phyloP scores from a whole-genome alignment of 2,329 filamentous ascomycete species.

The Lasiodiplodia hormozganensis region DNA sequence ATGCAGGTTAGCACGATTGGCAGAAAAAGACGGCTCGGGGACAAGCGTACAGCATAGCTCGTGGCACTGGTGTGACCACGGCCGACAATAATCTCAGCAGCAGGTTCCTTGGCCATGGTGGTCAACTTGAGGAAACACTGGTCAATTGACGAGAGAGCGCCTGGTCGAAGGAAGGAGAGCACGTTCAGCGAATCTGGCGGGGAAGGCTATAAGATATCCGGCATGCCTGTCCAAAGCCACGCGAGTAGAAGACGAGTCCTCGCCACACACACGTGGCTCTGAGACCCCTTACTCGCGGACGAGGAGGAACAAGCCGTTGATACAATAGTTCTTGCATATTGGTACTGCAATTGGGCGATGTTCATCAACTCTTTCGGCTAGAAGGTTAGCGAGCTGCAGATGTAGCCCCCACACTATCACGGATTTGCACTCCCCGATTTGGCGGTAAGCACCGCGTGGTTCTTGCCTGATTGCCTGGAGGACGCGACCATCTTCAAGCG shows the following conservation, averaged over 20 bases:
- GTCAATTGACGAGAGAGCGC: not conserved
- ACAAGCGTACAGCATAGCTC: not conserved
- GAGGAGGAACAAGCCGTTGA: not conserved
- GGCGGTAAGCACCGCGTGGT: not conserved
- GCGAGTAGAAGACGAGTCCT: not conserved
- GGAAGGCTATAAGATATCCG: constrained; percentile 4
- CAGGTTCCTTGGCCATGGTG: not conserved
- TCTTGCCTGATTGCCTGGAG: not conserved
- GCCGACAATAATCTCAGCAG: not conserved
- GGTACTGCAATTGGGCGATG: not conserved
- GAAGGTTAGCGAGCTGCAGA: not conserved
- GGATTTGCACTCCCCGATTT: not conserved
- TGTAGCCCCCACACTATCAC: not conserved
- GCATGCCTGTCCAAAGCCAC: constrained; percentile 1
- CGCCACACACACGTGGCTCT: constrained; percentile 15
- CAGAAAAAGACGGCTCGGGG: not conserved
- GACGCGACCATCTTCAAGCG: not conserved
- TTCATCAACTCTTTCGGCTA: not conserved
- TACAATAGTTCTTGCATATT: not conserved
- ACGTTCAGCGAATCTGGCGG: not conserved
- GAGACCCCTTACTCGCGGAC: constrained; percentile 3
- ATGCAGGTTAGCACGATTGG: not conserved
- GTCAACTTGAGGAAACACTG: not conserved
- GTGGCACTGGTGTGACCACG: constrained; percentile 10
- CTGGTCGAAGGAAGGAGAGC: not conserved